Percentiles rank a stretch among this genome's conserved stretches.
phyloP scores from a whole-genome alignment of 2,329 filamentous ascomycete species.

The Exserohilum turcica region DNA sequence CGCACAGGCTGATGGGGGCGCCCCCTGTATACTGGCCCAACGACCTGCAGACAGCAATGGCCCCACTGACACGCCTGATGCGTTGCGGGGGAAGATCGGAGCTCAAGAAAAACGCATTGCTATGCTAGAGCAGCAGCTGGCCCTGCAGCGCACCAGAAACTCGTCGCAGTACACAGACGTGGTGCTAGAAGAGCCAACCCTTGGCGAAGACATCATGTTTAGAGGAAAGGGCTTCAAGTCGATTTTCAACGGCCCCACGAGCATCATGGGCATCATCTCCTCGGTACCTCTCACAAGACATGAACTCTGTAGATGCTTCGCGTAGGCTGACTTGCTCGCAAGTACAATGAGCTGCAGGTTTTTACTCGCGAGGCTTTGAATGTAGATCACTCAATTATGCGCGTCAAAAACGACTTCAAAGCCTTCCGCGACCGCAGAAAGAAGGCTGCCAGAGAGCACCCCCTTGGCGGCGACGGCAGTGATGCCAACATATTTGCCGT shows the following conservation, averaged over 20 bases:
- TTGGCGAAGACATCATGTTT: constrained; percentile 49
- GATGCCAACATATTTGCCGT: constrained; percentile 45
- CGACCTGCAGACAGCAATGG: constrained; percentile 7
- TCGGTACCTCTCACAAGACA: constrained; percentile 31
- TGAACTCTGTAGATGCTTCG: neutral
- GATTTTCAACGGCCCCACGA: constrained; percentile 52
- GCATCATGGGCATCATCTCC: constrained; percentile 44
- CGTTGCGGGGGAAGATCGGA: constrained; percentile 35
- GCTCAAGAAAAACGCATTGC: constrained; percentile 41
- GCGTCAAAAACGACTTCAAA: constrained; percentile 43
- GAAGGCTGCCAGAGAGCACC: constrained; percentile 28
- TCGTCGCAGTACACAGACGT: constrained; percentile 24
- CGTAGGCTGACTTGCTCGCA: constrained; percentile 11
- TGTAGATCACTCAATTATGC: constrained; percentile 36
- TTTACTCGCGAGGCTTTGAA: constrained; percentile 42
- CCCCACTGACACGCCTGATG: constrained; percentile 17
- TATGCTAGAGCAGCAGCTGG: constrained; percentile 37
- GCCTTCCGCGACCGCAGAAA: constrained; percentile 39
- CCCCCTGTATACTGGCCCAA: constrained; percentile 9
- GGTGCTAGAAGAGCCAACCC: constrained; percentile 18
- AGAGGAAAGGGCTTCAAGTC: constrained; percentile 54
- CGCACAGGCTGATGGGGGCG: constrained; percentile 23
- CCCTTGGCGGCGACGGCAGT: constrained; percentile 17
- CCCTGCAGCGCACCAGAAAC: constrained; percentile 24
- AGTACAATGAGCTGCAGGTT: constrained; percentile 46